A percentile compares a stretch with the other conserved stretches of the same genome.
Evolutionary conservation across 352 stramenopile genomes (phyloP).

Genomic region (Blastocystis sp.): DNA sequence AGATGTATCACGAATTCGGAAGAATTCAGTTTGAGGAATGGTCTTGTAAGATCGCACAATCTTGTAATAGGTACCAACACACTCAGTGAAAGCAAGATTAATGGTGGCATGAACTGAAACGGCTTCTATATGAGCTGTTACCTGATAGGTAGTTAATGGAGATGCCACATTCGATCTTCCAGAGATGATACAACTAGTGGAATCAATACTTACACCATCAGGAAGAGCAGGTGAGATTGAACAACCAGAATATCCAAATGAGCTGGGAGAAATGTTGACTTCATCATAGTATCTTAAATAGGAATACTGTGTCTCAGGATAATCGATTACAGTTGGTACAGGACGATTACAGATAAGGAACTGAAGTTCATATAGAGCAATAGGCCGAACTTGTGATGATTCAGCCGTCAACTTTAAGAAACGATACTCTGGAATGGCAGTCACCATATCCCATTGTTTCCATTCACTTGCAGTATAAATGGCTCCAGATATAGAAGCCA

Average conservation of each 20-base stretch:
- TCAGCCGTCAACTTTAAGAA: background rate
- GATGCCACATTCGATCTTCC: background rate
- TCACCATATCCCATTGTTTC: background rate
- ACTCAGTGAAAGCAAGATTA: background rate
- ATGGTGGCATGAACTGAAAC: background rate
- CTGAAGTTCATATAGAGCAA: slow-evolving; percentile 8
- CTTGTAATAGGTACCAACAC: background rate
- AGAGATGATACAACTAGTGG: background rate
- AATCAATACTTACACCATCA: background rate
- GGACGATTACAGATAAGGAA: slow-evolving; percentile 18
- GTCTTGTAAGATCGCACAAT: slow-evolving; percentile 43
- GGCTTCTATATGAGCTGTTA: background rate
- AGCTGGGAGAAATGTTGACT: background rate
- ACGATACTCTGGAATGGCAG: background rate
- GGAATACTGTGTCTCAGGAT: background rate
- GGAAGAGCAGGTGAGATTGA: background rate
- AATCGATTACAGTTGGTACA: background rate
- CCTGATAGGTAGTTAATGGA: background rate
- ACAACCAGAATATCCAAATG: background rate
- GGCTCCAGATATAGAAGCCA: background rate
- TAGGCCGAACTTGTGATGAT: background rate
- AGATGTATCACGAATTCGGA: background rate
- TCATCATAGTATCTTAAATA: background rate
- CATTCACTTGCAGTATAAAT: background rate
- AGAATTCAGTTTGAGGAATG: background rate